Percentiles rank a stretch among this genome's conserved stretches.
phyloP scores from a whole-genome alignment of 768 basidiomycete species.

The Leucosporidium scottii region DNA sequence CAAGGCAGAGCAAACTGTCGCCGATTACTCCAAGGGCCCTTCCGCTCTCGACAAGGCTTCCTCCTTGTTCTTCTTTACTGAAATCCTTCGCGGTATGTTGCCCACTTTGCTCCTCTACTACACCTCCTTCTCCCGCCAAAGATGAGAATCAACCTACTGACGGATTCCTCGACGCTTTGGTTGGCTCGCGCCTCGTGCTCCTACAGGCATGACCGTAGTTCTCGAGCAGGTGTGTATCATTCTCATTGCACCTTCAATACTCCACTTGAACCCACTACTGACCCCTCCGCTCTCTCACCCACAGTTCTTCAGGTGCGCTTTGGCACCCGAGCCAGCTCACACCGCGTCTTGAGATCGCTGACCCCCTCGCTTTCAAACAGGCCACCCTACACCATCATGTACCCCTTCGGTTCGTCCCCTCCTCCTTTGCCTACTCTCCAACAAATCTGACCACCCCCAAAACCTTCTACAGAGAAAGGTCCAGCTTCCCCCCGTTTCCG shows the following conservation, averaged over 20 bases:
- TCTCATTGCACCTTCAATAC: no score
- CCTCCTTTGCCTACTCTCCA: background rate
- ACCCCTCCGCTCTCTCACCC: background rate
- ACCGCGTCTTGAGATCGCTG: background rate
- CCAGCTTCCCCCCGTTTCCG: conserved; percentile 95
- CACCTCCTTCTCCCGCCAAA: no score
- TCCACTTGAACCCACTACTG: no score
- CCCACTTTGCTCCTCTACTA: no score
- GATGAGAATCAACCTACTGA: background rate
- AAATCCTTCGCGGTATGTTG: conserved; percentile 81
- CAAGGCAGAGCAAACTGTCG: conserved; percentile 6
- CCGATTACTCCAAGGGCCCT: conserved; percentile 54
- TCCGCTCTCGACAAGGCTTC: conserved; percentile 93
- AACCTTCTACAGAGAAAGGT: conserved; percentile 78
- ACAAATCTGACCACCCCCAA: background rate
- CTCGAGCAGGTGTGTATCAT: no score
- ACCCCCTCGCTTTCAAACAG: conserved; percentile 75
- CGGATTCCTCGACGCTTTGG: background rate
- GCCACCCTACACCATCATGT: conserved; percentile 71
- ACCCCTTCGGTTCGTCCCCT: conserved; percentile 31
- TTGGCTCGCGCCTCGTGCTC: background rate
- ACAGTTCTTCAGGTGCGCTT: conserved; percentile 31
- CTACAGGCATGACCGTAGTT: conserved; percentile 93
- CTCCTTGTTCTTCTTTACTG: conserved; percentile 96
- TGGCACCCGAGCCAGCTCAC: background rate